Evolutionary conservation across 2,329 filamentous ascomycete species (phyloP).

Genomic region (Pochonia chlamydosporia): DNA sequence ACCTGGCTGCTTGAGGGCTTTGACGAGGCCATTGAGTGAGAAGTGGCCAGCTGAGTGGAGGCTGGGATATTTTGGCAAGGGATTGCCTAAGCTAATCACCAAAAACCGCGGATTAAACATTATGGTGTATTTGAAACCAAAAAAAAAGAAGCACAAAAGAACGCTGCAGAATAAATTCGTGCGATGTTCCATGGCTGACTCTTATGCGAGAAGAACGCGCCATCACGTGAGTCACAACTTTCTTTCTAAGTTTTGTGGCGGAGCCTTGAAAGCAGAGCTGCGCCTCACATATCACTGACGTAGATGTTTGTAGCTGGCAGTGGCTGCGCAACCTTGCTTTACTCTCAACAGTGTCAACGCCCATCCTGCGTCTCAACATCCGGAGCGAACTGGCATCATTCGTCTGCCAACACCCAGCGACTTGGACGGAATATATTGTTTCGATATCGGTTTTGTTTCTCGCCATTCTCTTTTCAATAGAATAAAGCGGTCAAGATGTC

Average conservation of each 20-base stretch:
- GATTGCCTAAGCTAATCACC: constrained; percentile 84
- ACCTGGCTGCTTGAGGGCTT: constrained; percentile 35
- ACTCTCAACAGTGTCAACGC: neutral
- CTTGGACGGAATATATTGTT: neutral
- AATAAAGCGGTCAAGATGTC: constrained; percentile 46
- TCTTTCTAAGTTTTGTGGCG: constrained; percentile 10
- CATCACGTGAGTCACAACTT: constrained; percentile 21
- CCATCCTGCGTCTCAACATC: neutral
- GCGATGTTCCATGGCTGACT: neutral
- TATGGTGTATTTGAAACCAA: constrained; percentile 4
- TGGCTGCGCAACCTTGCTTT: constrained; percentile 23
- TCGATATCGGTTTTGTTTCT: neutral
- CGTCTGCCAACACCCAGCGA: neutral
- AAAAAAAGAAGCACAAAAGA: neutral
- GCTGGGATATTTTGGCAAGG: constrained; percentile 65
- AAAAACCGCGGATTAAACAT: constrained; percentile 54
- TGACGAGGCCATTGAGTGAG: constrained; percentile 58
- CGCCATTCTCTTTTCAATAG: constrained; percentile 2
- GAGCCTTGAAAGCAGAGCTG: constrained; percentile 4
- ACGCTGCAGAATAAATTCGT: too few species aligned
- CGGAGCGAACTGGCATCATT: neutral
- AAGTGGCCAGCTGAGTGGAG: constrained; percentile 86
- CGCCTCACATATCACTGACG: constrained; percentile 14
- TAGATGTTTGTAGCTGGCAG: constrained; percentile 21
- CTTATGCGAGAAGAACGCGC: constrained; percentile 12